A percentile compares a stretch with the other conserved stretches of the same genome.
phyloP scores from a whole-genome alignment of 2,329 filamentous ascomycete genomes.

The Aspergillus awamori region DNA sequence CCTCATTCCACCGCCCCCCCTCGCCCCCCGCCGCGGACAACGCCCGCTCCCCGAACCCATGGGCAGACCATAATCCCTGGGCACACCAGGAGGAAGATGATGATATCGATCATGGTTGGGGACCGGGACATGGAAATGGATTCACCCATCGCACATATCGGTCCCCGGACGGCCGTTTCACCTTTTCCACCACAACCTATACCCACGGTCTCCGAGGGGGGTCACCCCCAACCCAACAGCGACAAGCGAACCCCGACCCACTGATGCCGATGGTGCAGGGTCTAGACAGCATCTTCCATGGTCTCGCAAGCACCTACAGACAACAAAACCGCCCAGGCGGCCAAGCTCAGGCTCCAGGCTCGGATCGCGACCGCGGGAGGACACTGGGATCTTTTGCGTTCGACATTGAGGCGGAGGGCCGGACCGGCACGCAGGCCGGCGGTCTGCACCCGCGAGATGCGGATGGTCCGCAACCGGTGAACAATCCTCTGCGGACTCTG shows the following conservation, averaged over 20 bases:
- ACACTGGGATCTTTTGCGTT: slow-evolving; percentile 10
- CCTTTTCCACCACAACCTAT: slow-evolving; percentile 41
- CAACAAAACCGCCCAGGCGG: slow-evolving; percentile 10
- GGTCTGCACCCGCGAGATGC: slow-evolving; percentile 56
- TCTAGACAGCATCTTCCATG: slow-evolving; percentile 52
- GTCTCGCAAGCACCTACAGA: slow-evolving; percentile 42
- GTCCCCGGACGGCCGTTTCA: slow-evolving; percentile 51
- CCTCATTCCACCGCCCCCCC: slow-evolving; percentile 30
- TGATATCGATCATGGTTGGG: slow-evolving; percentile 30
- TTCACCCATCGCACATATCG: slow-evolving; percentile 44
- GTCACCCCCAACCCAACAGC: slow-evolving; percentile 14
- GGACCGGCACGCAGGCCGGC: slow-evolving; percentile 15
- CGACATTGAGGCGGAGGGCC: slow-evolving; percentile 8
- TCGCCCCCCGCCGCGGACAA: slow-evolving; percentile 20
- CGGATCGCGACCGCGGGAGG: background rate
- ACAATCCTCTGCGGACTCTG: slow-evolving; percentile 52
- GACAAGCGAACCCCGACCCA: slow-evolving; percentile 29
- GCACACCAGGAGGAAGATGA: slow-evolving; percentile 49
- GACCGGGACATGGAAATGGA: slow-evolving; percentile 25
- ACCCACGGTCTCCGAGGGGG: slow-evolving; percentile 29
- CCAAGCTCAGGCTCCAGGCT: background rate
- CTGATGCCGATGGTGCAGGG: slow-evolving; percentile 35
- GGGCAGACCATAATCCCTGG: slow-evolving; percentile 54
- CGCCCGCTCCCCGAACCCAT: slow-evolving; percentile 33
- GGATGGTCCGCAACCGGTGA: slow-evolving; percentile 52